These are phyloP conservation scores for Backusella circina DNA, from an alignment of 192 early-diverging fungal genomes.

Conservation along the genomic window DNA sequence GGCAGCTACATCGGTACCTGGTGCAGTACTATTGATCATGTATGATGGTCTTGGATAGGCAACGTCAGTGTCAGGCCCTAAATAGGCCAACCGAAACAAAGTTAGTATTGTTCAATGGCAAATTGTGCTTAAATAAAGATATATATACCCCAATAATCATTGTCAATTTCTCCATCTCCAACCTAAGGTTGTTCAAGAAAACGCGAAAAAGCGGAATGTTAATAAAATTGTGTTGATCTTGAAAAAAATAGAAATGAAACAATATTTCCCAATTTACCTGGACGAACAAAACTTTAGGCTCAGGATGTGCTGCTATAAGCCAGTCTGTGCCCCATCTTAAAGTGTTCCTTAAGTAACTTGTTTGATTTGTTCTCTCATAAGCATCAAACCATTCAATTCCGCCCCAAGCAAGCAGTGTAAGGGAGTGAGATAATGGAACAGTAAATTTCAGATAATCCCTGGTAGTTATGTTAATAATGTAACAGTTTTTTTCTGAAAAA, in stretches of 20 bases:
- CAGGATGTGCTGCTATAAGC: slow-evolving; percentile 48
- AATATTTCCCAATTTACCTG: slow-evolving; percentile 23
- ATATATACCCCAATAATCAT: slow-evolving; percentile 45
- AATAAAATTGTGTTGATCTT: neutral
- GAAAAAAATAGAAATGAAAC: neutral
- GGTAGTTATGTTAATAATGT: neutral
- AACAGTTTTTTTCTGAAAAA: neutral
- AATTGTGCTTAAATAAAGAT: neutral
- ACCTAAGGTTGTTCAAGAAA: slow-evolving; percentile 14
- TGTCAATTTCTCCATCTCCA: slow-evolving; percentile 31
- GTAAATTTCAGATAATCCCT: slow-evolving; percentile 51
- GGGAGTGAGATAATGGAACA: slow-evolving; percentile 43
- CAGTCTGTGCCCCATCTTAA: slow-evolving; percentile 53
- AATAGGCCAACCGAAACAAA: neutral
- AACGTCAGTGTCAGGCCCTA: slow-evolving; percentile 21
- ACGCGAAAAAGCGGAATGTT: neutral
- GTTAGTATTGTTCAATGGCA: neutral
- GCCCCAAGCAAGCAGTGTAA: slow-evolving; percentile 45
- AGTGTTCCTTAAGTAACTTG: slow-evolving; percentile 36
- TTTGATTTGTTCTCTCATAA: slow-evolving; percentile 40
- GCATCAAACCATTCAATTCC: slow-evolving; percentile 46
- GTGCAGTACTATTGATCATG: slow-evolving; percentile 29
- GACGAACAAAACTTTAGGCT: slow-evolving; percentile 39
- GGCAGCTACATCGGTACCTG: slow-evolving; percentile 47
- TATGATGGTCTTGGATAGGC: slow-evolving; percentile 40